phyloP scores from a whole-genome alignment of 2,329 filamentous ascomycete genomes.

The Lecanoromycetidae sp. region DNA sequence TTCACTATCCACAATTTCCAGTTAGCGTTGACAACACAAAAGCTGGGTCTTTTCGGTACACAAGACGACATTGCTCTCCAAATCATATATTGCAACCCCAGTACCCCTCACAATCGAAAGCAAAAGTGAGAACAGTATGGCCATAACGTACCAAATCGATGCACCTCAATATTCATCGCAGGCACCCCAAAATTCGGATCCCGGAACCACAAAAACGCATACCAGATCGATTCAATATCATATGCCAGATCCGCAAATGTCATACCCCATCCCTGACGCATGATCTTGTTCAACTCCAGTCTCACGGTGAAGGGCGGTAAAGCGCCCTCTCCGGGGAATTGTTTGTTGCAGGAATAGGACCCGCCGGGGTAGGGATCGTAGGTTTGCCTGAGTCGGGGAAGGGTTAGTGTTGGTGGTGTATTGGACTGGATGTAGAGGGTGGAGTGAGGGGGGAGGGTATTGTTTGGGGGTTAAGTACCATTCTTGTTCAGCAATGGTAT shows the following conservation, averaged over 20 bases:
- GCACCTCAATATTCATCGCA: not conserved
- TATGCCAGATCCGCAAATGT: not conserved
- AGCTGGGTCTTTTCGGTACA: too few relatives aligned
- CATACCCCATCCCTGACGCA: not conserved
- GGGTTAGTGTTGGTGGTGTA: not conserved
- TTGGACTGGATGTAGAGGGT: not conserved
- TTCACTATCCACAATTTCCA: too few relatives aligned
- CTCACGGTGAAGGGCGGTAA: not conserved
- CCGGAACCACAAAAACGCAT: not conserved
- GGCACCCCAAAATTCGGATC: not conserved
- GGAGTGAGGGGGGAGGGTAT: too few relatives aligned
- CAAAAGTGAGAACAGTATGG: too few relatives aligned
- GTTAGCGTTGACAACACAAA: too few relatives aligned
- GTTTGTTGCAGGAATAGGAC: too few relatives aligned
- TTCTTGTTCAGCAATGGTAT: too few relatives aligned
- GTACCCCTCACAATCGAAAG: too few relatives aligned
- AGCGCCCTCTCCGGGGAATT: too few relatives aligned
- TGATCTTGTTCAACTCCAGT: not conserved
- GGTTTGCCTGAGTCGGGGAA: not conserved
- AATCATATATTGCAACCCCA: too few relatives aligned
- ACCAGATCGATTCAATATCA: not conserved
- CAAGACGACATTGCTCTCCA: too few relatives aligned
- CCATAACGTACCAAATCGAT: not conserved
- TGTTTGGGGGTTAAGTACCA: too few relatives aligned
- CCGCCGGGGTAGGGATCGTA: not conserved